Evolutionary conservation across 2,329 filamentous ascomycete species (phyloP).

Genomic region (Calycina herbarum): DNA sequence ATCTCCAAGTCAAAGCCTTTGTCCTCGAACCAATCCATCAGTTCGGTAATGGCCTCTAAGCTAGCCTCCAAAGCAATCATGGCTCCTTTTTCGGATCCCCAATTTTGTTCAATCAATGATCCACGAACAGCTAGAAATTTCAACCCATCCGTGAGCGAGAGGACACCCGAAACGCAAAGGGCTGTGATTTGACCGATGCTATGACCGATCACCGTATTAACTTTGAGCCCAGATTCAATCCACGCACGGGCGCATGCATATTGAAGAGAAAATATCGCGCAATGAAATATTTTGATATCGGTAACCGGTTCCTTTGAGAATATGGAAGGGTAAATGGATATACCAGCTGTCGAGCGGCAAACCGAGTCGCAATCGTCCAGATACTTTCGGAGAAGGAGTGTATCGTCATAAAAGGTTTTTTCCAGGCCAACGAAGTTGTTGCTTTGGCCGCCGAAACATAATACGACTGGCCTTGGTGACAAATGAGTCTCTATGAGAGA

Average conservation of each 20-base stretch:
- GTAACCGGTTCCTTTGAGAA: slow-evolving; percentile 15
- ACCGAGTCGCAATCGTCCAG: slow-evolving; percentile 21
- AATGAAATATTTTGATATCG: slow-evolving; percentile 21
- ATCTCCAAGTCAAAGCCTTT: slow-evolving; percentile 23
- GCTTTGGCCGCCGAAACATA: slow-evolving; percentile 37
- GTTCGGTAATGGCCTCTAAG: not conserved
- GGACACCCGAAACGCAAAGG: slow-evolving; percentile 37
- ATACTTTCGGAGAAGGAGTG: slow-evolving; percentile 17
- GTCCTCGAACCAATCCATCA: not conserved
- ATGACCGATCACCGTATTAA: slow-evolving; percentile 36
- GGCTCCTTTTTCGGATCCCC: slow-evolving; percentile 38
- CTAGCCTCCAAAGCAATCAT: slow-evolving; percentile 37
- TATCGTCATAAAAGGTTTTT: slow-evolving; percentile 8
- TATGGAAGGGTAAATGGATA: slow-evolving; percentile 22
- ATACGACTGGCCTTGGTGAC: slow-evolving; percentile 35
- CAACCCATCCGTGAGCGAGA: slow-evolving; percentile 38
- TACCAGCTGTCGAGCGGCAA: slow-evolving; percentile 9
- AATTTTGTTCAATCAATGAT: slow-evolving; percentile 35
- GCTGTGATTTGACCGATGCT: slow-evolving; percentile 44
- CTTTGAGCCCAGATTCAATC: slow-evolving; percentile 22
- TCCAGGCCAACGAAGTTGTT: slow-evolving; percentile 16
- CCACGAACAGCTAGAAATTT: slow-evolving; percentile 38
- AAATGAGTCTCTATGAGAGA: slow-evolving; percentile 12
- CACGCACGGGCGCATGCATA: slow-evolving; percentile 25
- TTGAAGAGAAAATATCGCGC: slow-evolving; percentile 21